phyloP scores from a whole-genome alignment of 2,329 filamentous ascomycete species.

The Aspergillus calidoustus region DNA sequence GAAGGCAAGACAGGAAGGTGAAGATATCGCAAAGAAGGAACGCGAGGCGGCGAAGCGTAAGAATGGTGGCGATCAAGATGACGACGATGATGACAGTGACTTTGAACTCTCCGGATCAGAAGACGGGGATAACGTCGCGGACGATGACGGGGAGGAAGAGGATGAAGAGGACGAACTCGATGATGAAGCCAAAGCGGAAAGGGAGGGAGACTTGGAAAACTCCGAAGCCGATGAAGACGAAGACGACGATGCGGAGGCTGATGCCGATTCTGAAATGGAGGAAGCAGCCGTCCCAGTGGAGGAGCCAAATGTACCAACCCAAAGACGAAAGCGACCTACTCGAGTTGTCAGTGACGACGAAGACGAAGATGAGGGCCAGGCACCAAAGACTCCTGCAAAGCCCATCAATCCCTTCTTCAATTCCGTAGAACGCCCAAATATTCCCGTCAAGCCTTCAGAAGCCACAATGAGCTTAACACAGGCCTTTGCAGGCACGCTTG shows the following conservation, averaged over 20 bases:
- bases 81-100: constrained; percentile 40
- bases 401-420: constrained; percentile 32
- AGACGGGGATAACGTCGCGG: constrained; percentile 47
- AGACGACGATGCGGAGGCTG: constrained; percentile 43
- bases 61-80: constrained; percentile 50
- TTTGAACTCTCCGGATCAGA: constrained; percentile 54
- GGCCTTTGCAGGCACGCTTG: constrained; percentile 89
- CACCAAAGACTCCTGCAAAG: constrained; percentile 39
- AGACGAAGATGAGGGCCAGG: constrained; percentile 59
- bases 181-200: constrained; percentile 21
- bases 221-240: constrained; percentile 43
- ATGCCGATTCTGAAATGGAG: constrained; percentile 43
- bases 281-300: constrained; percentile 41
- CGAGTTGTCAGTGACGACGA: constrained; percentile 72
- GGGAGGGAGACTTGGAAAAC: constrained; percentile 29
- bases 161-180: constrained; percentile 31
- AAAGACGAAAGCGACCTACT: constrained; percentile 55
- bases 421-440: constrained; percentile 57
- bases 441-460: constrained; percentile 66
- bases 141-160: constrained; percentile 36
- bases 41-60: constrained; percentile 70
- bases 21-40: constrained; percentile 78
- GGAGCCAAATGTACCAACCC: constrained; percentile 52
- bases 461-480: constrained; percentile 75
- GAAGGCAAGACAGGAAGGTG: constrained; percentile 78